phyloP scores from a whole-genome alignment of 768 basidiomycete genomes.

The Lyophyllum shimeji region DNA sequence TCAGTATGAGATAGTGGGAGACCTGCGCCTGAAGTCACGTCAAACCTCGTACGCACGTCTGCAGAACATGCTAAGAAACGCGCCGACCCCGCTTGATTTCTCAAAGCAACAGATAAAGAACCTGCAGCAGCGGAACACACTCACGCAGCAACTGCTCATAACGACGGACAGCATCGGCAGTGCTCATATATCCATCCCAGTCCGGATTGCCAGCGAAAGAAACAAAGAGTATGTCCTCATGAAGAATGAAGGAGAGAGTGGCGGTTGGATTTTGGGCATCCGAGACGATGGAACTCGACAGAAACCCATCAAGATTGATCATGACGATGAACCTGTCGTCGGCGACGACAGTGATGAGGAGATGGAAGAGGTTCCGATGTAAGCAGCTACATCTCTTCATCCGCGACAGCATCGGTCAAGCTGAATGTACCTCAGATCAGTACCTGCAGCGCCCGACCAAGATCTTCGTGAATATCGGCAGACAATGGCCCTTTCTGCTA shows the following conservation, averaged over 20 bases:
- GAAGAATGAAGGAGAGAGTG: slow-evolving; percentile 83
- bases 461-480: slow-evolving; percentile 66
- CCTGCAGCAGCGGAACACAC: slow-evolving; percentile 80
- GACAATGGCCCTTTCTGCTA: slow-evolving; percentile 59
- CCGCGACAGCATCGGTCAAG: neutral
- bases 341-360: slow-evolving; percentile 50
- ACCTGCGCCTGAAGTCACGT: slow-evolving; percentile 89
- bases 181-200: slow-evolving; percentile 85
- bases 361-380: slow-evolving; percentile 85
- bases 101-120: slow-evolving; percentile 95
- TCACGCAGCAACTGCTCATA: slow-evolving; percentile 90
- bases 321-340: slow-evolving; percentile 39
- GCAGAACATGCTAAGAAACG: slow-evolving; percentile 82
- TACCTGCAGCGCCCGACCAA: slow-evolving; percentile 41
- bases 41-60: slow-evolving; percentile 92
- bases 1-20: slow-evolving; percentile 97
- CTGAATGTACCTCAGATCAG: slow-evolving; percentile 29
- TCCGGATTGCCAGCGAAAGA: slow-evolving; percentile 92
- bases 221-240: slow-evolving; percentile 94
- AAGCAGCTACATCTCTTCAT: slow-evolving; percentile 24
- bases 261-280: slow-evolving; percentile 95
- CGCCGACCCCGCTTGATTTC: slow-evolving; percentile 88
- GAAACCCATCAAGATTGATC: slow-evolving; percentile 87
- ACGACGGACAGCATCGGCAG: slow-evolving; percentile 94
- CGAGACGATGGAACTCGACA: slow-evolving; percentile 80